These are phyloP conservation scores for Pseudogymnoascus sp. DNA, from an alignment of 2,329 filamentous ascomycete genomes.

Conservation along the genomic window DNA sequence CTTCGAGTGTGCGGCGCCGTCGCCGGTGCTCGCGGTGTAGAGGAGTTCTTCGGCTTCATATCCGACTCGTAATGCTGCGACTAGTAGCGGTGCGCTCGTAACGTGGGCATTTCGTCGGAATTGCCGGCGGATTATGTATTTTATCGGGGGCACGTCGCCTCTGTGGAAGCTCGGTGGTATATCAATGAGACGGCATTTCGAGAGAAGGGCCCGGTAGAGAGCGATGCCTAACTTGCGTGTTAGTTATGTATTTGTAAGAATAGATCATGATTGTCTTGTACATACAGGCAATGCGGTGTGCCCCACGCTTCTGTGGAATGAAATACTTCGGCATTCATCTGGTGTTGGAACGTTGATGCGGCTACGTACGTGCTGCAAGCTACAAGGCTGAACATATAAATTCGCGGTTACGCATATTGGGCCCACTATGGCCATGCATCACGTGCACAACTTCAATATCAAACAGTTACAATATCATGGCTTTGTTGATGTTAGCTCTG, in stretches of 20 bases:
- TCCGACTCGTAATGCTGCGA: conserved; percentile 55
- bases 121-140: conserved; percentile 50
- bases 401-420: neutral
- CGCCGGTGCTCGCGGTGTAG: conserved; percentile 21
- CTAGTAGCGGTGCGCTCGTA: conserved; percentile 52
- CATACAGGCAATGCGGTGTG: conserved; percentile 46
- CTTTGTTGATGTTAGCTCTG: conserved; percentile 7
- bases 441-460: conserved; percentile 6
- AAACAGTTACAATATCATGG: neutral
- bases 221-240: conserved; percentile 47
- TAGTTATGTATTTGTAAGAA: neutral
- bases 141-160: conserved; percentile 40
- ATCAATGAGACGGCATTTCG: conserved; percentile 45
- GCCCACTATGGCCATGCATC: neutral
- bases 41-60: conserved; percentile 44
- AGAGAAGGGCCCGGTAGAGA: conserved; percentile 63
- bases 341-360: neutral
- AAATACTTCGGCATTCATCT: conserved; percentile 39
- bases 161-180: conserved; percentile 40
- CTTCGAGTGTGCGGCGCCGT: conserved; percentile 18
- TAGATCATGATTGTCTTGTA: neutral
- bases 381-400: conserved; percentile 3
- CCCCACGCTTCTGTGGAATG: conserved; percentile 38
- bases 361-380: neutral
- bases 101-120: conserved; percentile 55